A percentile compares a stretch with the other conserved stretches of the same genome.
phyloP scores from a whole-genome alignment of 2,329 filamentous ascomycete genomes.

The Dactylellina haptotyla region DNA sequence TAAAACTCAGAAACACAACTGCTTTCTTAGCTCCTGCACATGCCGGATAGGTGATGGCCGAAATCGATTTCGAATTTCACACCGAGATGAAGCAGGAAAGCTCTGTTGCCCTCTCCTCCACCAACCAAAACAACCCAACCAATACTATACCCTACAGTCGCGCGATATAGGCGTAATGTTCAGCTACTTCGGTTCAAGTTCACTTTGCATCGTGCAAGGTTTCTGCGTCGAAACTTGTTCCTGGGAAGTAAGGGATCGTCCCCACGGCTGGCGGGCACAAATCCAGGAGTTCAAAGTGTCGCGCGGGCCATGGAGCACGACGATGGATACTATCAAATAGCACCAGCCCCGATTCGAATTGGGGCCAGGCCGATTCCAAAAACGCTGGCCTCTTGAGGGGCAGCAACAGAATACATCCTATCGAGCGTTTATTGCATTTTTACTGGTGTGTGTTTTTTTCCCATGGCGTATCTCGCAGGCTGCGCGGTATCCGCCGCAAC shows the following conservation, averaged over 20 bases:
- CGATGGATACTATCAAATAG: too few species aligned
- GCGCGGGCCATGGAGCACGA: conserved; percentile 9
- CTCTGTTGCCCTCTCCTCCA: neutral
- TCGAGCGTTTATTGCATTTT: too few species aligned
- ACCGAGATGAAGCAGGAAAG: conserved; percentile 24
- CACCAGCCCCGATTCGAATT: too few species aligned
- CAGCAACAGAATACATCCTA: too few species aligned
- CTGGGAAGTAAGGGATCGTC: conserved; percentile 51
- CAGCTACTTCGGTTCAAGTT: conserved; percentile 9
- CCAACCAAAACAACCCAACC: too few species aligned
- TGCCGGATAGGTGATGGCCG: conserved; percentile 54
- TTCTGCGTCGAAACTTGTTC: conserved; percentile 20
- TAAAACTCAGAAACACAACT: conserved; percentile 13
- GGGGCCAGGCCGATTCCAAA: too few species aligned
- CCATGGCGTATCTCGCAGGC: neutral
- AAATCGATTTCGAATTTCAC: neutral
- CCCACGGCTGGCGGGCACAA: conserved; percentile 5
- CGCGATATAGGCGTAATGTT: conserved; percentile 36
- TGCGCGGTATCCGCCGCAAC: conserved; percentile 42
- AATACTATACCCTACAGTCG: conserved; percentile 10
- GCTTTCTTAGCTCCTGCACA: conserved; percentile 35
- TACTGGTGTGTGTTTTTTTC: too few species aligned
- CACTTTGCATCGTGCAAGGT: conserved; percentile 2
- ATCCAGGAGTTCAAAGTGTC: neutral
- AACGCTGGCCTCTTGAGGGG: too few species aligned